Percentiles rank a stretch among this genome's conserved stretches.
These are phyloP conservation scores for Solanum virginianum DNA, from an alignment of 257 asterid genomes.

Conservation along the genomic window DNA sequence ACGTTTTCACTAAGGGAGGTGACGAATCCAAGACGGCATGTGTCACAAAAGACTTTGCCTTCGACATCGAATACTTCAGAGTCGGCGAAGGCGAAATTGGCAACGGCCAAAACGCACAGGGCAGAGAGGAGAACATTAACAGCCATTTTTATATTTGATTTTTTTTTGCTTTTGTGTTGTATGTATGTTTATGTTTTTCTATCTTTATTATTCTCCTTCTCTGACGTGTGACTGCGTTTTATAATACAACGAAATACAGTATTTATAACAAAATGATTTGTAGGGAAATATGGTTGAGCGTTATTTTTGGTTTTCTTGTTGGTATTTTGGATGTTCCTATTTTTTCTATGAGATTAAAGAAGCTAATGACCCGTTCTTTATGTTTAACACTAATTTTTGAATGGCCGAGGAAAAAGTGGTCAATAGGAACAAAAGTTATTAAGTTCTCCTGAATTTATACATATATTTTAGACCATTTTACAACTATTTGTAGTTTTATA, in stretches of 20 bases:
- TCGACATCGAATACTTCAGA: background rate
- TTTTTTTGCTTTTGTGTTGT: background rate
- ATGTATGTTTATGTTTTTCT: background rate
- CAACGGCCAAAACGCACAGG: conserved; percentile 10
- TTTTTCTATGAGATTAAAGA: background rate
- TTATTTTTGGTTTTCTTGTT: background rate
- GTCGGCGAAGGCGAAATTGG: background rate
- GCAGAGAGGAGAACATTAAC: conserved; percentile 5
- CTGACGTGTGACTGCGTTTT: background rate
- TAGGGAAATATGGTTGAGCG: background rate
- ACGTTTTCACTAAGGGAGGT: conserved; percentile 6
- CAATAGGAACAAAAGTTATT: too few species aligned
- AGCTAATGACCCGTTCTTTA: background rate
- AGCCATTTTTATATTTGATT: conserved; percentile 4
- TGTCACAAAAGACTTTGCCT: conserved; percentile 30
- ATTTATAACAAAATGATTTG: background rate
- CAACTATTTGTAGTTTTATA: too few species aligned
- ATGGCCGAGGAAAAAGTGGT: background rate
- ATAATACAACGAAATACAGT: background rate
- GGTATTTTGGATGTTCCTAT: background rate
- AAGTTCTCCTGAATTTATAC: background rate
- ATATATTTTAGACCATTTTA: background rate
- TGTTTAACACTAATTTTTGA: background rate
- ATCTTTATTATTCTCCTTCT: background rate
- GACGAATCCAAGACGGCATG: conserved; percentile 25